Base-by-base conservation (phyloP, 176 grass and related monocot genomes). In the Aegilops longissima region DNA sequence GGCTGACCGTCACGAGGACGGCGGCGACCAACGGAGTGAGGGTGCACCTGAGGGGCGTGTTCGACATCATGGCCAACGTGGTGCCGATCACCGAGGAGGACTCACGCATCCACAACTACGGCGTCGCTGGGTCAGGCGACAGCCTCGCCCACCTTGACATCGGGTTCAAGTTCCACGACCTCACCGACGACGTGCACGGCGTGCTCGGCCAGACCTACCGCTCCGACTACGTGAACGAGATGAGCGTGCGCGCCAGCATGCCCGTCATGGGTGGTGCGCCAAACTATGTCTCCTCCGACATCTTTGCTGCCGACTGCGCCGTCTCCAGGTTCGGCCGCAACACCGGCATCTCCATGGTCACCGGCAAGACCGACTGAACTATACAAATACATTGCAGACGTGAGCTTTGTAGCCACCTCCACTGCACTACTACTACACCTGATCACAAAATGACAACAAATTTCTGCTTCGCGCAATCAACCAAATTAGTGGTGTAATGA, bases 161-260 rank as follows among this genome's bases (percentile, higher is more conserved):
- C 0, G 79, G 77, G 5, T 92, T 92, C 51, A 92, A 82, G 70
- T 92, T 92, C 62, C 38, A 83, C n/a, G 64, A 78, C 33, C 82
- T 89, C 47, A 79, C 67, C 54, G 63, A 77, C 35, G 38, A 88
- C 3, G 82, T 88, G 76, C 86, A 92, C 29, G 90, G 90, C 14
- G 90, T 92, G 35, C 82, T 92, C 8, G 86, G 90, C 2, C 90
- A 92, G 66, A 92, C 90, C 4, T 92, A 92, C 77, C 73, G 82
- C 4, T 61, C 86, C 1, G 90, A 88, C 44, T 92, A 92, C 56
- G 68, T 86, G 58, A 93, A 84, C 75, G 83, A 71, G 80, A 30
- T 93, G n/a, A 68, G 61, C 36, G 75, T 90, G 1, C 80, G 18
- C 9, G 75, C 87, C 14, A 86, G 61, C 14, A 93, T 90, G 75